These are phyloP conservation scores for Vitis hybrid DNA, from an alignment of 177 flowering plant species.

Conservation along the genomic window DNA sequence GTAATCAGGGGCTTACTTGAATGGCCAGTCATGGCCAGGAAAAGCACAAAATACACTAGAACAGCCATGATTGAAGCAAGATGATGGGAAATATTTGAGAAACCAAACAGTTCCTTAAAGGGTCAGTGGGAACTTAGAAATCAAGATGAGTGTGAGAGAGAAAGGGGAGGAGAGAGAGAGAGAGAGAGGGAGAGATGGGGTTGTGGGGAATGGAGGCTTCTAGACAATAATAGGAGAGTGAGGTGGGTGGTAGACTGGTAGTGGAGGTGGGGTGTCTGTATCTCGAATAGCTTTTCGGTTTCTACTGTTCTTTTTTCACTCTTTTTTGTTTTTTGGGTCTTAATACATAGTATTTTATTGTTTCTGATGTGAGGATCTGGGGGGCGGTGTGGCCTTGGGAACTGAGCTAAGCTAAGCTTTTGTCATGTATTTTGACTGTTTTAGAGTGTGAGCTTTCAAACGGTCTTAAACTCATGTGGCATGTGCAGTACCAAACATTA, in stretches of 20 bases:
- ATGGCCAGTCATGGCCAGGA: slow-evolving; percentile 44
- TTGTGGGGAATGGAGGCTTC: slow-evolving; percentile 8
- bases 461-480: slow-evolving; percentile 40
- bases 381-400: slow-evolving; percentile 11
- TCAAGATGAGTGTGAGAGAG: slow-evolving; percentile 5
- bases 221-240: slow-evolving; percentile 13
- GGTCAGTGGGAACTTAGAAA: not conserved
- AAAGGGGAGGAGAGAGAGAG: slow-evolving; percentile 7
- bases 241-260: slow-evolving; percentile 1
- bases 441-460: slow-evolving; percentile 9
- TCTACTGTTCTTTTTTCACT: not conserved
- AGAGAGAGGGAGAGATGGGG: slow-evolving; percentile 7
- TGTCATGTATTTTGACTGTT: slow-evolving; percentile 5
- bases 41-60: slow-evolving; percentile 27
- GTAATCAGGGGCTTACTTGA: slow-evolving; percentile 40
- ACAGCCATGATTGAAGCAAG: slow-evolving; percentile 26
- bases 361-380: not conserved
- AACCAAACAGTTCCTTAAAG: not conserved
- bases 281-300: slow-evolving; percentile 1
- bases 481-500: slow-evolving; percentile 12
- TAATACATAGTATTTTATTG: not conserved
- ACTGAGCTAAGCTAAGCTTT: slow-evolving; percentile 6
- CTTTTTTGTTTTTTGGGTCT: not conserved
- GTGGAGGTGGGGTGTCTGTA: slow-evolving; percentile 4
- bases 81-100: not conserved